A percentile compares a stretch with the other conserved stretches of the same genome.
These are phyloP conservation scores for Vicia sativa DNA, from an alignment of 306 rosid genomes.

Conservation along the genomic window DNA sequence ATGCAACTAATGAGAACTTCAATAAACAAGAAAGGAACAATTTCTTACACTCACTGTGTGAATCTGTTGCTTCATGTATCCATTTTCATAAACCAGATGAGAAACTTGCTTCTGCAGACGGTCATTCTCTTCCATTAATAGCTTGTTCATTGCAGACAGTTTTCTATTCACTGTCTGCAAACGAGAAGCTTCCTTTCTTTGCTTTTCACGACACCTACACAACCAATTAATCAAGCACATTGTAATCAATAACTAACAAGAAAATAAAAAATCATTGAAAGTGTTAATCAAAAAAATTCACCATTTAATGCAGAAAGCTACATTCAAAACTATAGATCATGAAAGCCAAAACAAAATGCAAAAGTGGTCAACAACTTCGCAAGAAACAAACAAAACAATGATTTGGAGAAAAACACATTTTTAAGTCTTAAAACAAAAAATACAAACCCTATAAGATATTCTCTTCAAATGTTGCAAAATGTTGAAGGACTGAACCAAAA, in stretches of 20 bases:
- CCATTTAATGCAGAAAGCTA: neutral
- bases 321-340: neutral
- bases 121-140: conserved; percentile 97
- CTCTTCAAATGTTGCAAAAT: neutral
- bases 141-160: conserved; percentile 85
- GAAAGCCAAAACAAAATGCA: neutral
- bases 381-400: neutral
- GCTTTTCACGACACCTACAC: conserved; percentile 93
- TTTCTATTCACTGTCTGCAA: conserved; percentile 89
- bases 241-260: neutral
- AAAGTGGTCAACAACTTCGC: neutral
- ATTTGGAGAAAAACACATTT: neutral
- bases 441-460: neutral
- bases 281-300: neutral
- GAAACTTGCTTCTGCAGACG: conserved; percentile 99
- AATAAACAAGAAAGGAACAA: neutral
- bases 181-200: conserved; percentile 91
- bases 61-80: conserved; percentile 78
- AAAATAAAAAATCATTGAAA: neutral
- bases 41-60: conserved; percentile 57
- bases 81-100: conserved; percentile 88
- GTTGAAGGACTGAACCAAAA: neutral
- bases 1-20: neutral
- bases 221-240: neutral
- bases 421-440: neutral